phyloP scores from a whole-genome alignment of 176 grass and related monocot species.

The Typha latifolia region DNA sequence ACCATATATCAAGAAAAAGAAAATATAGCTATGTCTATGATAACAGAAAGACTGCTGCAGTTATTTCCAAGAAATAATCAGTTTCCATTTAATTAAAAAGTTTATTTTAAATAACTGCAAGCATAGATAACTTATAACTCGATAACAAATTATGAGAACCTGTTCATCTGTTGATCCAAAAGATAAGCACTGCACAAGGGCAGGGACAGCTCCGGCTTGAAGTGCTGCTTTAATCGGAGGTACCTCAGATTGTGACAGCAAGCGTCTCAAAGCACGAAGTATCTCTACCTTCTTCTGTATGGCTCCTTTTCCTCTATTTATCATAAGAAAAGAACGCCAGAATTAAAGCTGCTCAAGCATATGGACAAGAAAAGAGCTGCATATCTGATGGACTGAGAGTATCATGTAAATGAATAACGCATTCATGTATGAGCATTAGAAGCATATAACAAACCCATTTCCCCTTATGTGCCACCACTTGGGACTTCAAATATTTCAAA shows the following conservation, averaged over 20 bases:
- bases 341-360: constrained; percentile 2
- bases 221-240: constrained; percentile 78
- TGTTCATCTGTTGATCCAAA: constrained; percentile 95
- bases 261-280: constrained; percentile 62
- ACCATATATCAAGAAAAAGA: not conserved
- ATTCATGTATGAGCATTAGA: too few species aligned
- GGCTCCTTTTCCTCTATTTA: constrained; percentile 65
- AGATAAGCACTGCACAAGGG: constrained; percentile 75
- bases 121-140: too few species aligned
- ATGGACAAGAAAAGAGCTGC: constrained; percentile 6
- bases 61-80: not conserved
- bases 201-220: constrained; percentile 71
- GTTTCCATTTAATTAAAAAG: not conserved
- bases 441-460: too few species aligned
- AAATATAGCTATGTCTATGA: not conserved
- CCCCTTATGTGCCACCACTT: too few species aligned
- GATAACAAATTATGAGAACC: constrained; percentile 27
- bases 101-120: not conserved
- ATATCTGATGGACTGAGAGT: not conserved
- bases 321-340: not conserved
- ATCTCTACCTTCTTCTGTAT: constrained; percentile 64
- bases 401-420: too few species aligned
- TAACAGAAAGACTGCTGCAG: not conserved
- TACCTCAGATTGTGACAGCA: constrained; percentile 83
- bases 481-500: too few species aligned